phyloP scores from a whole-genome alignment of 805 yeast species.

The Myxozyma vanderwaltii region DNA sequence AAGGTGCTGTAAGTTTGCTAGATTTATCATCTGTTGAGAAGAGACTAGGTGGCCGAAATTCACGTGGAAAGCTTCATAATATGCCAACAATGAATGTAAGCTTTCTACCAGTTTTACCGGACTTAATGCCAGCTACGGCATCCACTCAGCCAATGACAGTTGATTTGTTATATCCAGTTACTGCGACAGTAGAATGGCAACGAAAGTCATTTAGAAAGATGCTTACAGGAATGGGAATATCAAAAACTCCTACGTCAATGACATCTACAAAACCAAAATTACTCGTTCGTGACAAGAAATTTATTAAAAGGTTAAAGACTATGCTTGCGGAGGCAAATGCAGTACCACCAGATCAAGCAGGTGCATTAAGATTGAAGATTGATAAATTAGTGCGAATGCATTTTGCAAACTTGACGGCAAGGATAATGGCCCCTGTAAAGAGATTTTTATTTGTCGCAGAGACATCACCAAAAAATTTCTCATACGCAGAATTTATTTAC shows the following conservation, averaged over 20 bases:
- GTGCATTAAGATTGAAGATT: neutral
- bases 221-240: slow-evolving; percentile 18
- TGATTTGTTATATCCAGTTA: slow-evolving; percentile 31
- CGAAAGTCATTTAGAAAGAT: slow-evolving; percentile 17
- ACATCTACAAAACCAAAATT: slow-evolving; percentile 1
- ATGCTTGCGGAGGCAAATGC: slow-evolving; percentile 10
- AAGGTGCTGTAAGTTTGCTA: slow-evolving; percentile 12
- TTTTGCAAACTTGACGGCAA: slow-evolving; percentile 32
- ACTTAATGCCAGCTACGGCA: slow-evolving; percentile 24
- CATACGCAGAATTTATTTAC: slow-evolving; percentile 28
- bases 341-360: neutral
- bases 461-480: slow-evolving; percentile 20
- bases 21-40: slow-evolving; percentile 5
- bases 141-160: slow-evolving; percentile 24
- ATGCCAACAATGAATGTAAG: slow-evolving; percentile 28
- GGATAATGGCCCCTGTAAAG: slow-evolving; percentile 27
- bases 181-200: slow-evolving; percentile 30
- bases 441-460: slow-evolving; percentile 28
- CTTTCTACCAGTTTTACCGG: slow-evolving; percentile 26
- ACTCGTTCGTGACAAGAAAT: slow-evolving; percentile 21
- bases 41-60: neutral
- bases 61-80: neutral
- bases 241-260: slow-evolving; percentile 2
- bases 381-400: slow-evolving; percentile 27
- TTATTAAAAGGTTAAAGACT: slow-evolving; percentile 9